Conservation (phyloP, 352 stramenopile genomes). For the Globisporangium viniferum region DNA sequence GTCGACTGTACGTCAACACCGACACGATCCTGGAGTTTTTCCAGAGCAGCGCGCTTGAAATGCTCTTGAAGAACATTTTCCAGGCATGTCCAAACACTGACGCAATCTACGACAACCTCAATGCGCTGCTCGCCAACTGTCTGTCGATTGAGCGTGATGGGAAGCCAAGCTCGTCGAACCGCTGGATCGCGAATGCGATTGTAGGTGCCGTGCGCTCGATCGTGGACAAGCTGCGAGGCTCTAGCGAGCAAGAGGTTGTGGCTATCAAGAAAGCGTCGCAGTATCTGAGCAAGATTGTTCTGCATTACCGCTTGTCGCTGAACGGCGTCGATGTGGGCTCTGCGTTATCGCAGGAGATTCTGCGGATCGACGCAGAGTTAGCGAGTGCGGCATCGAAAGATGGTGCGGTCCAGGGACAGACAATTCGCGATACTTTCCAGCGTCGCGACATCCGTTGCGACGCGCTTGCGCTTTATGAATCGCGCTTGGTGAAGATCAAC, state of each 20-base stretch:
- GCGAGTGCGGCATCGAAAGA: constrained; percentile 36
- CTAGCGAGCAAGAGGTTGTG: constrained; percentile 9
- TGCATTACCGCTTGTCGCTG: constrained; percentile 45
- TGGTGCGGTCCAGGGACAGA: constrained; percentile 57
- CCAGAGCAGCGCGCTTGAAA: constrained; percentile 54
- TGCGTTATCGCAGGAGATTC: constrained; percentile 40
- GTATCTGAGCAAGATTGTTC: constrained; percentile 51
- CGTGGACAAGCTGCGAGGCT: constrained; percentile 22
- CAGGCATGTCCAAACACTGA: constrained; percentile 28
- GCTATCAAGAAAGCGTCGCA: constrained; percentile 29
- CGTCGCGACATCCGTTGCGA: constrained; percentile 74
- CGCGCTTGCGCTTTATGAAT: constrained; percentile 48
- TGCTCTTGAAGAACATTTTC: constrained; percentile 65
- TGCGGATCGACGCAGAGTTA: constrained; percentile 50
- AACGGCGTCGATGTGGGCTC: constrained; percentile 41
- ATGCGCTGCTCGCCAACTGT: constrained; percentile 58
- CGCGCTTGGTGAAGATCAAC: constrained; percentile 34
- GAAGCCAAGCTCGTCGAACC: constrained; percentile 24
- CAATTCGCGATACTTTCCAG: constrained; percentile 77
- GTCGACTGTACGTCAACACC: constrained; percentile 51
- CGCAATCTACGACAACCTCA: constrained; percentile 54
- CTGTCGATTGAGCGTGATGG: constrained; percentile 38
- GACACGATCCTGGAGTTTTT: constrained; percentile 73
- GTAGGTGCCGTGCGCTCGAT: constrained; percentile 35
- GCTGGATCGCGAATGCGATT: constrained; percentile 41